Evolutionary conservation across 176 grass and related monocot species (phyloP), one percentile per base, ranked within the genome.

Genomic region (Cenchrus fungigraminus): DNA sequence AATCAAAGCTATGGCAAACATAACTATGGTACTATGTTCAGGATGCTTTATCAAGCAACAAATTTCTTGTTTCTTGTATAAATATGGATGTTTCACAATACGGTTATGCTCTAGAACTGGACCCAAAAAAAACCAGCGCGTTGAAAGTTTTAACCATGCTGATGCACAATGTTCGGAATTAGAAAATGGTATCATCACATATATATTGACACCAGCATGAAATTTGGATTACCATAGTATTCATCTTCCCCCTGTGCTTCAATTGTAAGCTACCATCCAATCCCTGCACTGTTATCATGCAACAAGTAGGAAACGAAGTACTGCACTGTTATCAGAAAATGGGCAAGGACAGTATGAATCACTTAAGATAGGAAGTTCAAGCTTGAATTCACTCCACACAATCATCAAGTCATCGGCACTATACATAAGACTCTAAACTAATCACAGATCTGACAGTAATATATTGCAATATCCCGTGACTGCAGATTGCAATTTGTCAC

Each of bases 231-330:
- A 11, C 47, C 79, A 76, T 77, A 44, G 59, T 54, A 68, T 77
- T 74, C 64, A 25, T 32, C 29, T 14, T 14, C 1, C 12, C 11
- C 12, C 16, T 40, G 4, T 57, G 11, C 28, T 11, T 78, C 80
- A 71, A 74, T 87, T 16, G 66, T 79, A 84, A 74, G 85, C 71
- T 76, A 96, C 89, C 9, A 74, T 90, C 82, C 82, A 88, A 43
- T 66, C 74, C 12, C 73, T 90, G 51, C 82, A 88, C 31, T 93
- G 77, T 44, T 72, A 88, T 65, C 90, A 78, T 9, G 56, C 62
- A 68, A 89, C 73, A 74, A 70, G 47, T 72, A 84, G 47, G 50
- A 56, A 19, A 75, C 10, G 15, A 31, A 75, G 16, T 56, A 1
- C 0, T 67, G n/a, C 4, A 6, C 4, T 25, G 22, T 25, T 25